Percentiles rank a stretch among this genome's conserved stretches.
Conservation (phyloP, 2,329 filamentous ascomycete genomes). For the Alternaria alternata region DNA sequence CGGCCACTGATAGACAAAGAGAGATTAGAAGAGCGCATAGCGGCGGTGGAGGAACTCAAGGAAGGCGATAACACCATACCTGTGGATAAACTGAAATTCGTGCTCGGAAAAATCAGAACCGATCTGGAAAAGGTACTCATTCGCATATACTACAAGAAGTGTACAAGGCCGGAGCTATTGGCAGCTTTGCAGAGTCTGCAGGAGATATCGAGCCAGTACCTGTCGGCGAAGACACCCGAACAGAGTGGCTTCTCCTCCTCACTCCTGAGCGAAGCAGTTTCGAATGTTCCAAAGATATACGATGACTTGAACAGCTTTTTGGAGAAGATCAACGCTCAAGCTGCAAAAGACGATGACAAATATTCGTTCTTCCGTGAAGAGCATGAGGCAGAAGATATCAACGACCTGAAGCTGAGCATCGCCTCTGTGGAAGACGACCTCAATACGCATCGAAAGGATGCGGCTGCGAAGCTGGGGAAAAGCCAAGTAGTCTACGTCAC, state of each 20-base stretch:
- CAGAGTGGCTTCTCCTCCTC: conserved; percentile 77
- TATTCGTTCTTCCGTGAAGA: conserved; percentile 91
- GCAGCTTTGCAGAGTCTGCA: conserved; percentile 86
- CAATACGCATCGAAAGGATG: conserved; percentile 74
- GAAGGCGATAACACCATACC: conserved; percentile 70
- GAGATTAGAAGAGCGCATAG: conserved; percentile 78
- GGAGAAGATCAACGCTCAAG: conserved; percentile 83
- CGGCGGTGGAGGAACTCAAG: conserved; percentile 86
- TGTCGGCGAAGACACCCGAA: conserved; percentile 68
- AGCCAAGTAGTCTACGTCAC: conserved; percentile 80
- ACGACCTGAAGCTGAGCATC: conserved; percentile 90
- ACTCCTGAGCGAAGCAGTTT: conserved; percentile 75
- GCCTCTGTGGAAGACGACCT: conserved; percentile 91
- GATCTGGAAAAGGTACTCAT: conserved; percentile 94
- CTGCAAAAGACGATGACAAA: conserved; percentile 88
- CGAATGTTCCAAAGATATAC: conserved; percentile 77
- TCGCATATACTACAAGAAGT: conserved; percentile 97
- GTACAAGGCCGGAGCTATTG: conserved; percentile 86
- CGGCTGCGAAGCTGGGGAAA: conserved; percentile 75
- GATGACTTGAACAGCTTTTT: conserved; percentile 77
- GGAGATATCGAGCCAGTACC: conserved; percentile 78
- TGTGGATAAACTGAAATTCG: conserved; percentile 75
- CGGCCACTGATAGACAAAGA: conserved; percentile 81
- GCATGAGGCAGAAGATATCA: conserved; percentile 87
- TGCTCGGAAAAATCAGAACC: conserved; percentile 75